Evolutionary conservation across 164 flowering plant genomes (phyloP).

Genomic region (Platanus orientalis): DNA sequence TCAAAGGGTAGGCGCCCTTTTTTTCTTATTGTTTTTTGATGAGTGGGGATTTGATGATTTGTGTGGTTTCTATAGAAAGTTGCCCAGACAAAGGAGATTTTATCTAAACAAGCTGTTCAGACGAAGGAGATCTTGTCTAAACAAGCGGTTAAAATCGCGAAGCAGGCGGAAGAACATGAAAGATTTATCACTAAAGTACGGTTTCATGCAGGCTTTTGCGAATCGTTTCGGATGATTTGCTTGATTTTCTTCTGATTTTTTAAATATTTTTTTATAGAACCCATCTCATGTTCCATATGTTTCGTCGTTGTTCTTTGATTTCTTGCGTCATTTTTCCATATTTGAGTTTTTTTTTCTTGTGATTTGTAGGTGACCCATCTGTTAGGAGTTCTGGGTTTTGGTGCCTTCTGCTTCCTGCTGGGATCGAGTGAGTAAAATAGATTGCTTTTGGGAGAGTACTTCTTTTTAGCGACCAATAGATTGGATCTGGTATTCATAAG

Average conservation of each 20-base stretch:
- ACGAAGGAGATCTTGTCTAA: constrained; percentile 78
- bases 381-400: constrained; percentile 85
- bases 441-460: not conserved
- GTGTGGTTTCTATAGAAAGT: constrained; percentile 54
- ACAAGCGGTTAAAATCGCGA: constrained; percentile 87
- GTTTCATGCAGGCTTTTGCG: not conserved
- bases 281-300: not conserved
- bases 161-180: constrained; percentile 95
- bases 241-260: no score
- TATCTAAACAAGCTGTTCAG: constrained; percentile 68
- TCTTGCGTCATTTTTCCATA: not conserved
- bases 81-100: constrained; percentile 51
- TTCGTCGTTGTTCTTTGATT: not conserved
- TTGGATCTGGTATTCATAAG: not conserved
- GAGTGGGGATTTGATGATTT: constrained; percentile 14
- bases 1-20: not conserved
- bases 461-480: not conserved
- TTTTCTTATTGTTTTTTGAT: not conserved
- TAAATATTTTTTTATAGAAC: no score
- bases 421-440: constrained; percentile 72
- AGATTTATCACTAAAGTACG: constrained; percentile 77
- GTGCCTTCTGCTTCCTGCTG: constrained; percentile 82
- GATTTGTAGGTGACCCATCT: constrained; percentile 74
- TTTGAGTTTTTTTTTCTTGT: not conserved
- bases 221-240: no score